Evolutionary conservation across 768 basidiomycete genomes (phyloP).

Genomic region (Lentinula aciculospora): DNA sequence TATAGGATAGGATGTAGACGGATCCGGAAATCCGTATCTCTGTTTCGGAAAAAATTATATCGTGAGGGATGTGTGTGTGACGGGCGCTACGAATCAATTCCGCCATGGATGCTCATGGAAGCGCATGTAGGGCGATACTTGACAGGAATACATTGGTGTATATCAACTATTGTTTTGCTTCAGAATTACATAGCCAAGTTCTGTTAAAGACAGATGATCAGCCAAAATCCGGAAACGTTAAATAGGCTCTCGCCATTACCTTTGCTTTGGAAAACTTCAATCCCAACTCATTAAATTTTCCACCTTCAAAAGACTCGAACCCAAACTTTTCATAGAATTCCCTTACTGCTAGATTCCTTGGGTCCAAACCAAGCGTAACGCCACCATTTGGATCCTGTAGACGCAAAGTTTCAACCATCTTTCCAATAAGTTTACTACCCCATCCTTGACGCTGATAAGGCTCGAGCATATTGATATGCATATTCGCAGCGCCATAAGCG

Average conservation of each 20-base stretch:
- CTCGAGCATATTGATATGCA: conserved; percentile 5
- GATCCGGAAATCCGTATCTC: too few relatives aligned
- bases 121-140: neutral
- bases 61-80: too few relatives aligned
- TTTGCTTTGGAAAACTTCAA: conserved; percentile 1
- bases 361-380: neutral
- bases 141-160: neutral
- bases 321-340: neutral
- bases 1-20: too few relatives aligned
- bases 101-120: neutral
- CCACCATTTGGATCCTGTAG: neutral
- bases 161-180: neutral
- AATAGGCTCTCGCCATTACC: neutral
- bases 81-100: too few relatives aligned
- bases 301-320: conserved; percentile 1
- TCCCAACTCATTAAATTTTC: neutral
- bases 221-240: neutral
- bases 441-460: neutral
- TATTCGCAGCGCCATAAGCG: neutral
- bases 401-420: neutral
- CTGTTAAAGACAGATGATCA: neutral
- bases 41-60: too few relatives aligned
- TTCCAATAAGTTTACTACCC: neutral
- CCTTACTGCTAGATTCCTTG: neutral
- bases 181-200: neutral